phyloP scores from a whole-genome alignment of 306 rosid species.

The Bauhinia variegata region DNA sequence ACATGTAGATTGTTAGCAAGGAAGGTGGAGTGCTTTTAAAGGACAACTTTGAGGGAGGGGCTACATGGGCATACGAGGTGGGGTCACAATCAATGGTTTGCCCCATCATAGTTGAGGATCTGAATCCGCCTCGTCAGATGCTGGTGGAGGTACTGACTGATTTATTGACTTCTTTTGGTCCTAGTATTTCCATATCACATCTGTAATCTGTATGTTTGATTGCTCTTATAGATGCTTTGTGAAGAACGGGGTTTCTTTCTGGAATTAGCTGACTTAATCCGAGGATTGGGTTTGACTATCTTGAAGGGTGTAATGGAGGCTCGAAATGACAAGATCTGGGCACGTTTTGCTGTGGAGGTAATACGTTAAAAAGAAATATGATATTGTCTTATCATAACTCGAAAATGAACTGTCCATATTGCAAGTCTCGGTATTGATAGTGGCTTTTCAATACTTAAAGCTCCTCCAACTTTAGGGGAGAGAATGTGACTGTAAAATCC shows the following conservation, averaged over 20 bases:
- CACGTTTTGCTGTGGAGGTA: conserved; percentile 95
- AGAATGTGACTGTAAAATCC: neutral
- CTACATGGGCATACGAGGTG: conserved; percentile 96
- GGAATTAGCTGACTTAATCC: conserved; percentile 89
- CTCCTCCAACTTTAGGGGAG: neutral
- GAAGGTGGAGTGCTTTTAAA: conserved; percentile 74
- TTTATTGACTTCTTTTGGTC: conserved; percentile 11
- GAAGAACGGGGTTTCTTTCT: conserved; percentile 90
- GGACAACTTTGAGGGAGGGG: conserved; percentile 89
- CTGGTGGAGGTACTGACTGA: conserved; percentile 76
- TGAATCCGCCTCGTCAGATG: conserved; percentile 90
- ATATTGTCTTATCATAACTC: no score
- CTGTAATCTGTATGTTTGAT: conserved; percentile 14
- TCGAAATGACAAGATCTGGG: conserved; percentile 86
- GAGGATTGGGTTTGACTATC: conserved; percentile 92
- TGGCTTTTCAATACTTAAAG: neutral
- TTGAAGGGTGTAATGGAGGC: conserved; percentile 90
- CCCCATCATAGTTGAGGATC: conserved; percentile 91
- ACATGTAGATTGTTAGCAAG: conserved; percentile 68
- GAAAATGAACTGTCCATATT: neutral
- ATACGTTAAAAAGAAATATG: conserved; percentile 25
- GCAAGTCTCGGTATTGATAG: neutral
- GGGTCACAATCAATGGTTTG: conserved; percentile 83
- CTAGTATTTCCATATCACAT: neutral
- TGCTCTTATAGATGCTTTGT: conserved; percentile 79